phyloP scores from a whole-genome alignment of 2,329 filamentous ascomycete genomes.

The Fusarium zealandicum region DNA sequence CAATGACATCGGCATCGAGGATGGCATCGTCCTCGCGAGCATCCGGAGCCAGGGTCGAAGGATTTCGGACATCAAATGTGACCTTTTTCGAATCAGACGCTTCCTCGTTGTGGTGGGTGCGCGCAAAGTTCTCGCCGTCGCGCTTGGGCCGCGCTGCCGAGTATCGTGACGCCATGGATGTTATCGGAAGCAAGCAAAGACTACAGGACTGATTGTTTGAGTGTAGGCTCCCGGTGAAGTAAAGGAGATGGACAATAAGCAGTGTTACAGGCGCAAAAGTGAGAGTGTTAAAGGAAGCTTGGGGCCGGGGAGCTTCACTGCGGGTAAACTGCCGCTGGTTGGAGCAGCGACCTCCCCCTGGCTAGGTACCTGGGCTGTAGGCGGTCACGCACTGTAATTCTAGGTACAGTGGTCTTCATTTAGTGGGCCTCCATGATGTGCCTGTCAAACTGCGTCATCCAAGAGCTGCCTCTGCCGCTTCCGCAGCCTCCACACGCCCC shows the following conservation, averaged over 20 bases:
- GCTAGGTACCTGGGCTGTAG: slow-evolving; percentile 1
- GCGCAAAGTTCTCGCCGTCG: slow-evolving; percentile 80
- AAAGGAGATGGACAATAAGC: neutral
- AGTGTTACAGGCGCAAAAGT: slow-evolving; percentile 17
- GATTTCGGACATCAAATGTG: slow-evolving; percentile 94
- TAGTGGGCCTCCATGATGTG: neutral
- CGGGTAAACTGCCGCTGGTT: no score
- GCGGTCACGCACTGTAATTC: slow-evolving; percentile 10
- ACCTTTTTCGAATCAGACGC: slow-evolving; percentile 72
- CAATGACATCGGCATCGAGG: slow-evolving; percentile 92
- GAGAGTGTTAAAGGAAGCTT: slow-evolving; percentile 15
- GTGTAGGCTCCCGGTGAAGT: neutral
- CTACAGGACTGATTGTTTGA: neutral
- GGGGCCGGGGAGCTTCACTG: no score
- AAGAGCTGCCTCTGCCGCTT: slow-evolving; percentile 43
- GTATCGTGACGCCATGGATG: slow-evolving; percentile 62
- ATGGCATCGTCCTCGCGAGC: slow-evolving; percentile 74
- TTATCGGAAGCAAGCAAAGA: neutral
- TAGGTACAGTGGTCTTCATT: neutral
- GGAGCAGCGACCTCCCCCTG: slow-evolving; percentile 4
- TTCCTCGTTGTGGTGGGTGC: slow-evolving; percentile 70
- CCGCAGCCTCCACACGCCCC: slow-evolving; percentile 21
- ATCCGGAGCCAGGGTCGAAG: slow-evolving; percentile 87
- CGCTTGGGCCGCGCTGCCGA: slow-evolving; percentile 81
- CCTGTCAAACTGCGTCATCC: slow-evolving; percentile 45